Base-by-base conservation (phyloP, 305 asterid species). In the Fraxinus nigra region DNA sequence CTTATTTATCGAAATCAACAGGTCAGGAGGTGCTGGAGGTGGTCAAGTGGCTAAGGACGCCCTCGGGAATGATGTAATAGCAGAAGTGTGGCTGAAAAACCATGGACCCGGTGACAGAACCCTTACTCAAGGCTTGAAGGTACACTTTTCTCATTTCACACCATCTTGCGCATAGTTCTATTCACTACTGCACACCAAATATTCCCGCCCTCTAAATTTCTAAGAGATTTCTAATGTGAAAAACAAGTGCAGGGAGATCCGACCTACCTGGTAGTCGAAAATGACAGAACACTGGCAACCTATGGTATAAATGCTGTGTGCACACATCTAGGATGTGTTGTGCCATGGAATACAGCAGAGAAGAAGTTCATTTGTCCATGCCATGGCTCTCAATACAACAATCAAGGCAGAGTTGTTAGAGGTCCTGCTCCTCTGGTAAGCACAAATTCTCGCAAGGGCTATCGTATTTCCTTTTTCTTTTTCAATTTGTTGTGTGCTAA, bases 341-440 rank as follows among this genome's bases (percentile, higher is more conserved):
- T 95, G 72, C 98, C 99, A 33, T 95, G 91, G 90, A 95, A 95
- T 61, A 16, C 88, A 1, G 97, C 98, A 9, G 99, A 95, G 91
- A 95, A 92, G 83, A 95, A 95, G 90, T 95, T 94, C 89, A 82
- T 94, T 54, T 95, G 99, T 89, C 99, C 99, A 11, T 95, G 98
- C 93, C 97, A 95, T 80, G 99, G 99, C 32, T 95, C 99, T 10
- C 97, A 95, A 56, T 95, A 94, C 92, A 92, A 95, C 88, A 92
- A 92, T 78, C 97, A 95, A 88, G 99, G 99, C 74, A 88, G 72
- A 75, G 98, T 95, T 80, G 96, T 95, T 59, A 89, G 98, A 83
- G 99, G 99, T 20, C 99, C 98, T 82, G 98, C 99, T 83, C 98
- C 98, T 74, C 81, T 94, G 92, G 99, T 93, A 87, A 86, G 93